Evolutionary conservation across 2,329 filamentous ascomycete genomes (phyloP).

Genomic region (Botrytis sinoallii): DNA sequence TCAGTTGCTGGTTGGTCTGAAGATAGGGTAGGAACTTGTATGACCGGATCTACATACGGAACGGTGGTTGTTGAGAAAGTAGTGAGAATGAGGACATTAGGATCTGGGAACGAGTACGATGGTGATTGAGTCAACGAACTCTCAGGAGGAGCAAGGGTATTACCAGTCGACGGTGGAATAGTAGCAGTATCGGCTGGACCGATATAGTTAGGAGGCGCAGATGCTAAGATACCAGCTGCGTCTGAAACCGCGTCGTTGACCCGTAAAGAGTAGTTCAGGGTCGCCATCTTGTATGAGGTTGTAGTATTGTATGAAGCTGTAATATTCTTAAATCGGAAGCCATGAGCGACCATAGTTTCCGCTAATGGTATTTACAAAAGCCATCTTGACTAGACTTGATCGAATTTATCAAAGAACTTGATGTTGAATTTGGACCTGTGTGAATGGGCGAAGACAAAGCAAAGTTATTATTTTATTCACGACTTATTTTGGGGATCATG

Average conservation of each 20-base stretch:
- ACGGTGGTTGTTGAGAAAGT: not conserved
- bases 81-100: not conserved
- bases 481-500: not conserved
- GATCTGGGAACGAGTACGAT: not conserved
- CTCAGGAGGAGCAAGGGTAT: not conserved
- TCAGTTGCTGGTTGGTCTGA: not conserved
- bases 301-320: not conserved
- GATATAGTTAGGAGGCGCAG: not conserved
- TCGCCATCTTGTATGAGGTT: not conserved
- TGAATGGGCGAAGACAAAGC: conserved; percentile 16
- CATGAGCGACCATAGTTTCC: not conserved
- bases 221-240: not conserved
- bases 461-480: not conserved
- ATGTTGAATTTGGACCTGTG: not conserved
- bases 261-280: not conserved
- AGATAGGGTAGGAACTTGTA: not conserved
- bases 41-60: not conserved
- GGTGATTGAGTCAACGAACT: not conserved
- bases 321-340: not conserved
- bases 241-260: not conserved
- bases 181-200: not conserved
- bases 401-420: conserved; percentile 1
- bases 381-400: not conserved
- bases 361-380: not conserved
- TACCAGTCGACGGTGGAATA: not conserved